These are phyloP conservation scores for Dactylis glomerata DNA, from an alignment of 176 grass and related monocot genomes.

Conservation along the genomic window DNA sequence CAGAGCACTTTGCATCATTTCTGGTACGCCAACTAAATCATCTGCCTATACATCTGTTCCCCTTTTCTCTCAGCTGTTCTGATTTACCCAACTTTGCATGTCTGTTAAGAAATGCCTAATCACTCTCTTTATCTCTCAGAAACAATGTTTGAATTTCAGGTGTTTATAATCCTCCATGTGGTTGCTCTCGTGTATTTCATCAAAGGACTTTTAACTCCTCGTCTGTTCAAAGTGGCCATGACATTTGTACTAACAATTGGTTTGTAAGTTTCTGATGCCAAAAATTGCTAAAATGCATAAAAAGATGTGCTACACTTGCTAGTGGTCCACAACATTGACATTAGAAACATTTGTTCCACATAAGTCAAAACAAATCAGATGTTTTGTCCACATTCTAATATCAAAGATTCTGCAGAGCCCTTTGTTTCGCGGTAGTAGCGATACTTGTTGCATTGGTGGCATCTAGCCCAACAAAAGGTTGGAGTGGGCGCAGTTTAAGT, in stretches of 20 bases:
- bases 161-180: constrained; percentile 97
- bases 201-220: constrained; percentile 88
- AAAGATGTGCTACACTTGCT: not conserved
- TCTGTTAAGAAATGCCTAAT: not conserved
- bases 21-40: constrained; percentile 49
- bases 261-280: constrained; percentile 58
- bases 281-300: not conserved
- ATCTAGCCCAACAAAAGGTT: constrained; percentile 99
- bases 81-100: not conserved
- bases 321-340: not conserved
- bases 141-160: constrained; percentile 46
- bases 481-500: constrained; percentile 99
- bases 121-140: not conserved
- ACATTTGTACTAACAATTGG: constrained; percentile 84
- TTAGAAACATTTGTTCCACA: not conserved
- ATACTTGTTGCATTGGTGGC: constrained; percentile 83
- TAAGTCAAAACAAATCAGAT: constrained; percentile 1
- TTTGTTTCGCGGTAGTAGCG: constrained; percentile 79
- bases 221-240: constrained; percentile 95
- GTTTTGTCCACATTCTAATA: constrained; percentile 25
- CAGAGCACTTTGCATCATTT: constrained; percentile 97
- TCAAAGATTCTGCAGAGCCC: constrained; percentile 55
- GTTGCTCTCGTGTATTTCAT: constrained; percentile 95
- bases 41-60: not conserved
- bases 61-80: not conserved